Evolutionary conservation across 345 rosid genomes (phyloP).

Genomic region (Aquilaria malaccensis): DNA sequence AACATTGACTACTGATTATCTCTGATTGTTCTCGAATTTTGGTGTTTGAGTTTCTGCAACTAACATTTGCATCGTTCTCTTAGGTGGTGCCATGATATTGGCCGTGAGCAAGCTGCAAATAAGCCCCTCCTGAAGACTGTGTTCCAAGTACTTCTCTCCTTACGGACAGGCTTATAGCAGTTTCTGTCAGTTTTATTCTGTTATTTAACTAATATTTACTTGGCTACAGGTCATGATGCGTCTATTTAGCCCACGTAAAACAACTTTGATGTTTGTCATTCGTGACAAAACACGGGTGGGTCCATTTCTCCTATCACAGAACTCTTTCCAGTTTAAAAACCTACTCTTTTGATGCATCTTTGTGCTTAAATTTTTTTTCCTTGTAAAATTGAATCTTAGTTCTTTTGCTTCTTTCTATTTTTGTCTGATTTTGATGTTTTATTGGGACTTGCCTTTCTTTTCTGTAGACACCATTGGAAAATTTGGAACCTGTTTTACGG

Average conservation of each 20-base stretch:
- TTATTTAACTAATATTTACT: slow-evolving; percentile 16
- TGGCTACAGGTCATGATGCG: slow-evolving; percentile 94
- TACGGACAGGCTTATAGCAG: slow-evolving; percentile 7
- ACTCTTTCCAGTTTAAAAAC: slow-evolving; percentile 1
- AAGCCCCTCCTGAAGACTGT: slow-evolving; percentile 98
- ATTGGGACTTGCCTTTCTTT: slow-evolving; percentile 12
- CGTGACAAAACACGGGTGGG: slow-evolving; percentile 96
- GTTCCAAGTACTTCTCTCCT: slow-evolving; percentile 61
- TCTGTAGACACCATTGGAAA: slow-evolving; percentile 88
- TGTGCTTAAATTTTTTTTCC: background rate
- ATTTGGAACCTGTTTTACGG: slow-evolving; percentile 86
- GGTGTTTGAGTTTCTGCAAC: slow-evolving; percentile 5
- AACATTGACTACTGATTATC: slow-evolving; percentile 6
- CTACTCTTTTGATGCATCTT: background rate
- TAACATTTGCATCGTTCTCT: slow-evolving; percentile 17
- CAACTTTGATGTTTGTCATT: slow-evolving; percentile 95
- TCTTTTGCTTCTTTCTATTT: background rate
- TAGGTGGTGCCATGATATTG: slow-evolving; percentile 99
- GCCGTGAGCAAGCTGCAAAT: slow-evolving; percentile 99
- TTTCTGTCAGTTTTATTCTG: slow-evolving; percentile 12
- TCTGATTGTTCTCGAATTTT: slow-evolving; percentile 1
- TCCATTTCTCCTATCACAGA: slow-evolving; percentile 10
- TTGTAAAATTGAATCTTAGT: background rate
- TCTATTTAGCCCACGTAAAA: slow-evolving; percentile 97
- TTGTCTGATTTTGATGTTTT: slow-evolving; percentile 4